A percentile compares a stretch with the other conserved stretches of the same genome.
These are phyloP conservation scores for Biancaea sappan DNA, from an alignment of 306 rosid species.

Conservation along the genomic window DNA sequence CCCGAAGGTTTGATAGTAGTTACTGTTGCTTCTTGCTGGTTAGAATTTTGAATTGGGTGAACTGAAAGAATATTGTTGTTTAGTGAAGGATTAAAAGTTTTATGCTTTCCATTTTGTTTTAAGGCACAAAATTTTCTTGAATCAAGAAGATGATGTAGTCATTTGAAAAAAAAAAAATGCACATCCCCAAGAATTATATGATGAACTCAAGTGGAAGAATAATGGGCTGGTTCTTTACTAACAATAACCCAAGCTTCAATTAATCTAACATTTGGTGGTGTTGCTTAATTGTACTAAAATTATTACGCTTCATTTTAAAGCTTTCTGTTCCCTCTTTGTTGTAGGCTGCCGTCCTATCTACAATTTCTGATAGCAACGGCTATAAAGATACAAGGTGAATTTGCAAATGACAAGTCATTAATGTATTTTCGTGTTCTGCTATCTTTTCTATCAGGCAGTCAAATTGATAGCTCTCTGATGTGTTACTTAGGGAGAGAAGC, in stretches of 20 bases:
- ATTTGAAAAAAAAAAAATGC: background rate
- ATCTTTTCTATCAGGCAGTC: background rate
- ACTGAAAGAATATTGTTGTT: background rate
- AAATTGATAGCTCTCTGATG: constrained; percentile 17
- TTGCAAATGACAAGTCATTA: constrained; percentile 6
- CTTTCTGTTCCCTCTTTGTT: constrained; percentile 11
- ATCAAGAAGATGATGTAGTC: background rate
- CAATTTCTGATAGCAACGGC: constrained; percentile 58
- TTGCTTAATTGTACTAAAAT: background rate
- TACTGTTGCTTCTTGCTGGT: background rate
- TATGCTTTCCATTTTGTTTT: constrained; percentile 9
- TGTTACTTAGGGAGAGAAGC: constrained; percentile 58
- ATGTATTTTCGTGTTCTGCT: background rate
- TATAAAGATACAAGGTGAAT: constrained; percentile 63
- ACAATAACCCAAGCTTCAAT: background rate
- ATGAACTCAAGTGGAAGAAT: constrained; percentile 2
- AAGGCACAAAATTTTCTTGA: background rate
- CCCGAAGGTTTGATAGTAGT: constrained; percentile 40
- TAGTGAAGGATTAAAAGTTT: background rate
- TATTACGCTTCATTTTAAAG: background rate
- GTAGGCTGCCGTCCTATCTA: constrained; percentile 58
- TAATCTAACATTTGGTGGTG: constrained; percentile 12
- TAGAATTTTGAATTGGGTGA: background rate
- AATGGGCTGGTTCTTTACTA: background rate
- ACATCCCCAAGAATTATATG: background rate